Base-by-base conservation (phyloP, 805 yeast genomes). In the Barnettozyma wickerhamii region DNA sequence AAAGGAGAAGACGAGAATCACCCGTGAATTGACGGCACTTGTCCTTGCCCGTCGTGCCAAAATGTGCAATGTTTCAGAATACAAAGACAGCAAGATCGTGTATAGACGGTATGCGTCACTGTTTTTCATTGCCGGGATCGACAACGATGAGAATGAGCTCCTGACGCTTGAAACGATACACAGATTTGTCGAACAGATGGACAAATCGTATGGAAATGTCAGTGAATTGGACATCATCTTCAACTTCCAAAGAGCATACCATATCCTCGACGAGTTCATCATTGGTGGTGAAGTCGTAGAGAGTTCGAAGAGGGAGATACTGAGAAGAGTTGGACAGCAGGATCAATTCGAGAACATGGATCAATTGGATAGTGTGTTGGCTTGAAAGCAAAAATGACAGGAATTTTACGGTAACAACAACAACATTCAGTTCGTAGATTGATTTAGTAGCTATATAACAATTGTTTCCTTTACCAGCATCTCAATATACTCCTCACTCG, bases 201-300 rank as follows among this genome's bases (percentile, higher is more conserved):
- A 93, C 68, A 83, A 84, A 52, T 79, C 89, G 45, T 93, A 87
- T 59, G 97, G 96, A 10, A 91, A 88, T 56, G 99, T 93, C 14
- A 89, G 97, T 64, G 99, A 93, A 61, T 70, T 93, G 54, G 99
- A 93, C 65, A 93, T 93, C 47, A 93, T 93, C 37, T 93, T 93
- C 74, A 93, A 95, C 56, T 93, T 93, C 65, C 86, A 85, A 52
- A 84, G 86, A 58, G 97, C 98, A 0, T 93, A 93, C 61, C 85
- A 87, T 63, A 83, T 93, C 10, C 68, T 93, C 48, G 96, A 93
- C 61, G 99, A 93, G 60, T 69, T 93, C 51, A 63, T 93, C 37
- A 74, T 91, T 37, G 96, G 90, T 51, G 99, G 99, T 0, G 81
- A 83, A 37, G 62, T 93, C 17, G 84, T 85, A 49, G 99, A 93